Evolutionary conservation across 2,329 filamentous ascomycete genomes (phyloP).

Genomic region (Nemania abortiva): DNA sequence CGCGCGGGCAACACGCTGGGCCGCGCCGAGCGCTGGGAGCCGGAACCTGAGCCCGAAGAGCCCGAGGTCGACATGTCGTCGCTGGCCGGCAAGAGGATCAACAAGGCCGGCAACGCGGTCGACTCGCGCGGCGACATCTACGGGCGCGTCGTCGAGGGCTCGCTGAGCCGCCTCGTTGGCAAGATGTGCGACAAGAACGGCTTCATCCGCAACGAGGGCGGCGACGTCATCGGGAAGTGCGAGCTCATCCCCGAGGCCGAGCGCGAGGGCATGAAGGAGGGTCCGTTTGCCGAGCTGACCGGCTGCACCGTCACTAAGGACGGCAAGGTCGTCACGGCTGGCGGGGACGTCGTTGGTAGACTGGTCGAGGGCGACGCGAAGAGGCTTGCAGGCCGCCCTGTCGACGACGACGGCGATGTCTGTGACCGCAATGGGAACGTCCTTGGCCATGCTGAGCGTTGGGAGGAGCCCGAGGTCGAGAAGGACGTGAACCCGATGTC

Average conservation of each 20-base stretch:
- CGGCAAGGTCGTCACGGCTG: slow-evolving; percentile 73
- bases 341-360: slow-evolving; percentile 78
- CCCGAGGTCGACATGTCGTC: slow-evolving; percentile 67
- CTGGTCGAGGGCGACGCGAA: slow-evolving; percentile 78
- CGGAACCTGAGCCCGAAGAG: slow-evolving; percentile 60
- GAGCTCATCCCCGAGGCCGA: slow-evolving; percentile 77
- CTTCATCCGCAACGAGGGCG: slow-evolving; percentile 78
- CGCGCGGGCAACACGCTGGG: slow-evolving; percentile 75
- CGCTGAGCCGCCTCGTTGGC: slow-evolving; percentile 71
- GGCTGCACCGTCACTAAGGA: slow-evolving; percentile 76
- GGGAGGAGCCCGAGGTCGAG: slow-evolving; percentile 67
- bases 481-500: slow-evolving; percentile 65
- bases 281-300: slow-evolving; percentile 75
- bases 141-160: slow-evolving; percentile 76
- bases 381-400: slow-evolving; percentile 76
- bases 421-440: slow-evolving; percentile 78
- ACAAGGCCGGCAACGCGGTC: slow-evolving; percentile 75
- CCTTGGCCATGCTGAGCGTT: slow-evolving; percentile 69
- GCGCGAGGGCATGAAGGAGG: slow-evolving; percentile 71
- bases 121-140: slow-evolving; percentile 67
- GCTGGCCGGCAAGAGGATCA: slow-evolving; percentile 76
- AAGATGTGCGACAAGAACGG: slow-evolving; percentile 79
- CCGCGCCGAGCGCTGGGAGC: slow-evolving; percentile 76
- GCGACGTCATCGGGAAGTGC: slow-evolving; percentile 75
- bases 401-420: slow-evolving; percentile 87